Evolutionary conservation across 768 basidiomycete species (phyloP).

Genomic region (Mycena crocata): DNA sequence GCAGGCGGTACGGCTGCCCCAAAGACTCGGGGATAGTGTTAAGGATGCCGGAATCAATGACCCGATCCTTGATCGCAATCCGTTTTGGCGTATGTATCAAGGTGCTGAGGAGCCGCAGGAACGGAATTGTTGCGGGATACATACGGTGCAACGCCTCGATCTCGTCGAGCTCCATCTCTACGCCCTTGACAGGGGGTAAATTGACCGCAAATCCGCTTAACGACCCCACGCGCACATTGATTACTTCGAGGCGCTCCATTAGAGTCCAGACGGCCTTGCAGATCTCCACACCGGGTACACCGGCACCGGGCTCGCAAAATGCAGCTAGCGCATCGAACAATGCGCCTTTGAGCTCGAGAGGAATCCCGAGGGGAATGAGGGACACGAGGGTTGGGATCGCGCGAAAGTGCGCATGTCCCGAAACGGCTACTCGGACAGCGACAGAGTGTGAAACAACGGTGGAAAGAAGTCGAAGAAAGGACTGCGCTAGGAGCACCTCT

Average conservation of each 20-base stretch:
- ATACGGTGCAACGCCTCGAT: conserved; percentile 81
- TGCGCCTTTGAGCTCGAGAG: conserved; percentile 90
- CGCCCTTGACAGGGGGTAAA: conserved; percentile 75
- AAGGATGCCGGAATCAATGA: conserved; percentile 68
- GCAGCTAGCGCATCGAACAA: conserved; percentile 84
- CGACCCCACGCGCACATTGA: conserved; percentile 70
- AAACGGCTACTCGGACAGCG: conserved; percentile 81
- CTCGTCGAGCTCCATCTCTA: conserved; percentile 89
- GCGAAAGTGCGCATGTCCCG: conserved; percentile 81
- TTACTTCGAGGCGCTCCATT: conserved; percentile 88
- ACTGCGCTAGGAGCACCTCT: conserved; percentile 81
- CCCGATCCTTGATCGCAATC: conserved; percentile 67
- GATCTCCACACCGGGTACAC: conserved; percentile 77
- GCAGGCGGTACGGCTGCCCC: conserved; percentile 83
- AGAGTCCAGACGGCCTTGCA: conserved; percentile 85
- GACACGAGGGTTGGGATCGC: conserved; percentile 85
- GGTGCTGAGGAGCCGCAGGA: conserved; percentile 83
- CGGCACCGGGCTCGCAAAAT: conserved; percentile 87
- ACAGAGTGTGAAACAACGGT: conserved; percentile 81
- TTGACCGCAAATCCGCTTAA: conserved; percentile 54
- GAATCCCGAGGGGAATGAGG: conserved; percentile 83
- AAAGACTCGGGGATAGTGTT: conserved; percentile 85
- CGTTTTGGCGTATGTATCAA: conserved; percentile 88
- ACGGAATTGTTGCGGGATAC: conserved; percentile 92
- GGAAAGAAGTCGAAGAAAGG: conserved; percentile 84